Percentiles rank a stretch among this genome's conserved stretches.
Evolutionary conservation across 805 yeast species (phyloP).

Genomic region (Yamadazyma sp.): DNA sequence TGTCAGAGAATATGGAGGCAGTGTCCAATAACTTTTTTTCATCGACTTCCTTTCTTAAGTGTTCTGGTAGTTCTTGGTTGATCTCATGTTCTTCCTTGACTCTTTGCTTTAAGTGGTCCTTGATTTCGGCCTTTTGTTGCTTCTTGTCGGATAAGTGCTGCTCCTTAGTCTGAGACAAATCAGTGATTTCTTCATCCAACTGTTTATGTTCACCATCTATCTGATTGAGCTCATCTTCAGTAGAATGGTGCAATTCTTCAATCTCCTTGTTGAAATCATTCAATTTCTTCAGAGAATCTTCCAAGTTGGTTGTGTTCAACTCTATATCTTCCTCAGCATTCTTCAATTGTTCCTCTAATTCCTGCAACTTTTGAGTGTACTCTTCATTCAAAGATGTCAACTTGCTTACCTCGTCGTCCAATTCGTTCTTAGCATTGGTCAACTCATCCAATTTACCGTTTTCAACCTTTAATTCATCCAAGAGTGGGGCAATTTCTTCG

Average conservation of each 20-base stretch:
- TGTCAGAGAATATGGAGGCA: slow-evolving; percentile 36
- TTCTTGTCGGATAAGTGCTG: slow-evolving; percentile 36
- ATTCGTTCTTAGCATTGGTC: slow-evolving; percentile 48
- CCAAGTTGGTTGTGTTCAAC: slow-evolving; percentile 31
- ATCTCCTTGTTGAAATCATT: slow-evolving; percentile 40
- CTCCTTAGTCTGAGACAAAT: slow-evolving; percentile 37
- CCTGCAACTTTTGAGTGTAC: slow-evolving; percentile 43
- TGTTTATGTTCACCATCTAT: slow-evolving; percentile 30
- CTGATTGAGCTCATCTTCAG: slow-evolving; percentile 25
- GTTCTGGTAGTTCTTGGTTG: slow-evolving; percentile 53
- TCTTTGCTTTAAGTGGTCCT: slow-evolving; percentile 27
- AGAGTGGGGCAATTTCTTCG: slow-evolving; percentile 52
- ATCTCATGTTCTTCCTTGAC: slow-evolving; percentile 50
- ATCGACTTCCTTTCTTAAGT: slow-evolving; percentile 39
- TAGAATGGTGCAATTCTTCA: slow-evolving; percentile 29
- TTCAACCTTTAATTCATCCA: slow-evolving; percentile 53
- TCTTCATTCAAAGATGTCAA: slow-evolving; percentile 48
- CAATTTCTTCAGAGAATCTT: slow-evolving; percentile 34
- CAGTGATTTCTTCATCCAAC: slow-evolving; percentile 44
- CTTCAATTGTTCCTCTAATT: slow-evolving; percentile 45
- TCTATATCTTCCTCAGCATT: slow-evolving; percentile 40
- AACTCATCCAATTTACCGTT: slow-evolving; percentile 49
- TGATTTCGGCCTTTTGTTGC: slow-evolving; percentile 34
- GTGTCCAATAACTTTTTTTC: slow-evolving; percentile 39
- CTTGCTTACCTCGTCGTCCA: slow-evolving; percentile 42